A percentile compares a stretch with the other conserved stretches of the same genome.
Conservation (phyloP, 352 stramenopile genomes). For the Pythium dissotocum region DNA sequence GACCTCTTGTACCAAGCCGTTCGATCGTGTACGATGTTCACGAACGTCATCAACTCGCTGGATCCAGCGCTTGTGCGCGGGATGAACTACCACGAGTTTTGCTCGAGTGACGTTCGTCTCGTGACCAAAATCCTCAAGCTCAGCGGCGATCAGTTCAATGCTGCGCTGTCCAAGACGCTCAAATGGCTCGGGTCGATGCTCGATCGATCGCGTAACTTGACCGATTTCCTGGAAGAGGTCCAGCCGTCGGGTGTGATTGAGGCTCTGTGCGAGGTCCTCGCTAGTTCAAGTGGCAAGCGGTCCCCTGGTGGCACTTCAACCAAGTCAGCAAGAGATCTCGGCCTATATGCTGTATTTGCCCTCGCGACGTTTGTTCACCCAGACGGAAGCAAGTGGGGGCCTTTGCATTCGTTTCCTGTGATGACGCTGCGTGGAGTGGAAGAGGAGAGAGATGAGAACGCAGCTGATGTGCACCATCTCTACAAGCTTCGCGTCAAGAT, state of each 20-base stretch:
- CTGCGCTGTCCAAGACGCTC: slow-evolving; percentile 52
- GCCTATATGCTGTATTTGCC: slow-evolving; percentile 63
- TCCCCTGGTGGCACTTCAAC: slow-evolving; percentile 55
- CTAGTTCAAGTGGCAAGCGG: slow-evolving; percentile 41
- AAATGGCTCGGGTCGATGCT: slow-evolving; percentile 85
- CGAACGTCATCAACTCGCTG: slow-evolving; percentile 50
- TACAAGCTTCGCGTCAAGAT: slow-evolving; percentile 72
- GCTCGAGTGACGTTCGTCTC: slow-evolving; percentile 40
- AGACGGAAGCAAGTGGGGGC: slow-evolving; percentile 54
- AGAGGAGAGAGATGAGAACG: slow-evolving; percentile 19
- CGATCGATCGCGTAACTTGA: slow-evolving; percentile 57
- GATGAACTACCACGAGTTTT: slow-evolving; percentile 50
- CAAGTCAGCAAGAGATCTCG: slow-evolving; percentile 44
- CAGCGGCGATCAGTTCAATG: slow-evolving; percentile 29
- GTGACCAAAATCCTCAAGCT: slow-evolving; percentile 47
- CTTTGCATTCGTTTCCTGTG: slow-evolving; percentile 58
- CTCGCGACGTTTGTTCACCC: slow-evolving; percentile 73
- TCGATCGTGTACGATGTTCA: slow-evolving; percentile 65
- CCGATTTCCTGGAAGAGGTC: slow-evolving; percentile 55
- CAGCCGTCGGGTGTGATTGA: slow-evolving; percentile 60
- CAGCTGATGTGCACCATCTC: slow-evolving; percentile 42
- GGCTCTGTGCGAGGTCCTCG: slow-evolving; percentile 59
- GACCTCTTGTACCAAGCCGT: slow-evolving; percentile 59
- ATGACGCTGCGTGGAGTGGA: slow-evolving; percentile 31
- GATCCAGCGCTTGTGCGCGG: slow-evolving; percentile 17